A percentile compares a stretch with the other conserved stretches of the same genome.
phyloP scores from a whole-genome alignment of 768 basidiomycete species.

The Amyloporia xantha region DNA sequence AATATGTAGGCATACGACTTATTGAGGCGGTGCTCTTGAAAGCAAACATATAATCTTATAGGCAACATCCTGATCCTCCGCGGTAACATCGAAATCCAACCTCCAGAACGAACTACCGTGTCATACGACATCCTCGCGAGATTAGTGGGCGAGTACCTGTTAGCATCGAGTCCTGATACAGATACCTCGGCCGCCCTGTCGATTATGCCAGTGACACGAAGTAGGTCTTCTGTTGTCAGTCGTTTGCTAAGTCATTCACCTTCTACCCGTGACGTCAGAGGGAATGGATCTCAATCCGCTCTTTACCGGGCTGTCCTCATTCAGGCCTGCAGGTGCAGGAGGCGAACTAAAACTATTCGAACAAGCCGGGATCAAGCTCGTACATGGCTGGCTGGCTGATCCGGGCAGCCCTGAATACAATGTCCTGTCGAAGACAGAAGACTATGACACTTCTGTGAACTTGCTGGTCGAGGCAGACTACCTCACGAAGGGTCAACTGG shows the following conservation, averaged over 20 bases:
- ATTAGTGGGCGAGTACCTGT: slow-evolving; percentile 76
- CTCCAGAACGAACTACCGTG: slow-evolving; percentile 57
- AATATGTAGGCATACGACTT: slow-evolving; percentile 65
- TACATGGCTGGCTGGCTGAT: slow-evolving; percentile 88
- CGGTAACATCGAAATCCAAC: slow-evolving; percentile 71
- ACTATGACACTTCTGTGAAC: slow-evolving; percentile 71
- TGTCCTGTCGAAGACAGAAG: slow-evolving; percentile 44
- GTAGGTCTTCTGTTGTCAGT: slow-evolving; percentile 35
- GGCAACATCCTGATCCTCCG: slow-evolving; percentile 87
- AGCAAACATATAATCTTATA: no score
- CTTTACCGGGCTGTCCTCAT: slow-evolving; percentile 64
- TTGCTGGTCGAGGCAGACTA: slow-evolving; percentile 78
- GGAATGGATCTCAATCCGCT: slow-evolving; percentile 88
- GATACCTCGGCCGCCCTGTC: slow-evolving; percentile 69
- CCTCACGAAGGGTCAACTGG: slow-evolving; percentile 54
- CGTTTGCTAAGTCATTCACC: neutral
- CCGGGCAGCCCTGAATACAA: slow-evolving; percentile 53
- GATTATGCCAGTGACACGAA: slow-evolving; percentile 46
- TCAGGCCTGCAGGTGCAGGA: slow-evolving; percentile 55
- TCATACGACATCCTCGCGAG: slow-evolving; percentile 83
- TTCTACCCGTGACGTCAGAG: slow-evolving; percentile 38
- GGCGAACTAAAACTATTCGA: slow-evolving; percentile 83
- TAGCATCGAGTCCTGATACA: slow-evolving; percentile 48
- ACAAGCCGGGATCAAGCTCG: slow-evolving; percentile 72
- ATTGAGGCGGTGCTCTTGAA: no score